Percentiles rank a stretch among this genome's conserved stretches.
These are phyloP conservation scores for Tagetes patula DNA, from an alignment of 129 eudicot genomes.

Conservation along the genomic window DNA sequence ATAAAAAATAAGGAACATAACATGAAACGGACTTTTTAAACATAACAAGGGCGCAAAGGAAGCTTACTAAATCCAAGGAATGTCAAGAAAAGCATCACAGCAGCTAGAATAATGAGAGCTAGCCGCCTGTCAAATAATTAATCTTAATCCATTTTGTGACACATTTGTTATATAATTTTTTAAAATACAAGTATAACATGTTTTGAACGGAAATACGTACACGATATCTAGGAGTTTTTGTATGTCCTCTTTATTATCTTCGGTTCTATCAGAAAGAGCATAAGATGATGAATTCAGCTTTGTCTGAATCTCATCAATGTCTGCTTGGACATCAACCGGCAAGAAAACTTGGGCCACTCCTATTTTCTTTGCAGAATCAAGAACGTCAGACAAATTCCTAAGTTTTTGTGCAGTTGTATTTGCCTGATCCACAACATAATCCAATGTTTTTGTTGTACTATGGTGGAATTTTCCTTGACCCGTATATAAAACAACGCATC, in stretches of 20 bases:
- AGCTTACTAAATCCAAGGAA: constrained; percentile 84
- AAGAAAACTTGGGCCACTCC: constrained; percentile 67
- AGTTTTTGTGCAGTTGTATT: constrained; percentile 63
- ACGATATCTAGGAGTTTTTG: constrained; percentile 48
- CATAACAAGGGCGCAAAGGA: neutral
- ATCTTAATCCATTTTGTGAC: constrained; percentile 9
- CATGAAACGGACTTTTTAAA: neutral
- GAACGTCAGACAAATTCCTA: constrained; percentile 72
- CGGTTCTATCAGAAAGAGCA: constrained; percentile 53
- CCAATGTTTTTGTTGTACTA: constrained; percentile 65
- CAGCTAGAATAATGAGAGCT: constrained; percentile 72
- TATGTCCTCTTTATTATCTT: constrained; percentile 62
- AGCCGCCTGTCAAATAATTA: constrained; percentile 56
- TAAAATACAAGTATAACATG: neutral
- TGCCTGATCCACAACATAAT: constrained; percentile 66
- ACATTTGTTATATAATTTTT: neutral
- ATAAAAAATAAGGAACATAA: neutral
- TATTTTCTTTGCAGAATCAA: constrained; percentile 75
- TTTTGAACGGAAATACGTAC: constrained; percentile 37
- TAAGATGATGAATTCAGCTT: constrained; percentile 66
- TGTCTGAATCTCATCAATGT: constrained; percentile 64
- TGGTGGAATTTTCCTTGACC: constrained; percentile 78
- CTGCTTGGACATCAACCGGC: constrained; percentile 65
- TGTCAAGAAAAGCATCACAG: constrained; percentile 80
- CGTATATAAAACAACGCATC: constrained; percentile 78